Conservation (phyloP, 345 rosid species). For the Stellera chamaejasme region DNA sequence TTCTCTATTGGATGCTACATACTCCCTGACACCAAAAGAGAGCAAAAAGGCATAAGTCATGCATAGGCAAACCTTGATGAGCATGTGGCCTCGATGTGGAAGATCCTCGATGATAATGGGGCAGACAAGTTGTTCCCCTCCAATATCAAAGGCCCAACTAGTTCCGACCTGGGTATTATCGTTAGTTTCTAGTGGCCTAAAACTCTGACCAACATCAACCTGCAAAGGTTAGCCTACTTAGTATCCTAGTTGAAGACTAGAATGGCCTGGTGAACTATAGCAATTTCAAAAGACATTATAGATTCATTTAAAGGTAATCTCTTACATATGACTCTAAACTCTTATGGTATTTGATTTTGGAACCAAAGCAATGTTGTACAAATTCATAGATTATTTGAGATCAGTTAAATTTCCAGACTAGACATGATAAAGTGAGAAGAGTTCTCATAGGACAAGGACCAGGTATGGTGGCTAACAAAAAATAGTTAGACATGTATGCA, state of each 20-base stretch:
- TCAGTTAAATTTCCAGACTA: too few species aligned
- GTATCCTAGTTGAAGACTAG: not conserved
- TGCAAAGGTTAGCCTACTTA: constrained; percentile 3
- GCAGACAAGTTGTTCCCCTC: constrained; percentile 27
- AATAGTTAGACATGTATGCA: not conserved
- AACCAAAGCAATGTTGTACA: too few species aligned
- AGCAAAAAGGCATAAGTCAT: not conserved
- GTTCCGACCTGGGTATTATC: constrained; percentile 17
- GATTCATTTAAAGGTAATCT: not conserved
- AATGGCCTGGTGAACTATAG: too few species aligned
- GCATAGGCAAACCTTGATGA: constrained; percentile 36
- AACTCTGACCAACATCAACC: constrained; percentile 21
- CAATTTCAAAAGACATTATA: too few species aligned
- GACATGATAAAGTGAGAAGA: not conserved
- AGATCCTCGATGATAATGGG: constrained; percentile 68
- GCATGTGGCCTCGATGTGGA: constrained; percentile 42
- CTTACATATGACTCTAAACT: not conserved
- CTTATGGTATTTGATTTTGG: too few species aligned
- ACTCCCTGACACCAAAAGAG: not conserved
- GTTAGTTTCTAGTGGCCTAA: constrained; percentile 21
- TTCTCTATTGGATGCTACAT: not conserved
- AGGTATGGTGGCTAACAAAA: not conserved
- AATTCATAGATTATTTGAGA: too few species aligned
- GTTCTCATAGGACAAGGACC: not conserved
- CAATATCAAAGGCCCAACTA: constrained; percentile 45